Conservation (phyloP, 2,329 filamentous ascomycete species). For the Onygenales sp. region DNA sequence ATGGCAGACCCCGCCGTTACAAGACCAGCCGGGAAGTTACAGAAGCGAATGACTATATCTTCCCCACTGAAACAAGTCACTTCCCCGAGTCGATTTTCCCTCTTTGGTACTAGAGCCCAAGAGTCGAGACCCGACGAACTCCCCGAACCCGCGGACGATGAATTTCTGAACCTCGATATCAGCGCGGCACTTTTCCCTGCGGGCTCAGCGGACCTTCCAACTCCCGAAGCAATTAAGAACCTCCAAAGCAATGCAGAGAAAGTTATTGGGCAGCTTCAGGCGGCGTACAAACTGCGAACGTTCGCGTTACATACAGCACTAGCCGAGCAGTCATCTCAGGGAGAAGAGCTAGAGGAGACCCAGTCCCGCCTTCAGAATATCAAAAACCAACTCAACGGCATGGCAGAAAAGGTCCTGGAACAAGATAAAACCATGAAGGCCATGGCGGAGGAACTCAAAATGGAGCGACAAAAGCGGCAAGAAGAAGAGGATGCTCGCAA, state of each 20-base stretch:
- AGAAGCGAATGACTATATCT: slow-evolving; percentile 21
- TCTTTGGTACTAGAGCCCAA: slow-evolving; percentile 31
- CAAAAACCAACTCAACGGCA: slow-evolving; percentile 52
- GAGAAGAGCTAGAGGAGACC: slow-evolving; percentile 53
- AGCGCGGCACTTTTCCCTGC: slow-evolving; percentile 45
- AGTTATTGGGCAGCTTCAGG: slow-evolving; percentile 46
- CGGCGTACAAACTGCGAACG: slow-evolving; percentile 45
- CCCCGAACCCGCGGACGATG: slow-evolving; percentile 38
- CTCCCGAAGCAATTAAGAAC: slow-evolving; percentile 46
- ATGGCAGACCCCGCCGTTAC: neutral
- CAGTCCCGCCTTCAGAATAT: slow-evolving; percentile 48
- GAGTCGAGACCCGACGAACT: slow-evolving; percentile 17
- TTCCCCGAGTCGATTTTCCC: slow-evolving; percentile 30
- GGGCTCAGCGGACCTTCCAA: slow-evolving; percentile 38
- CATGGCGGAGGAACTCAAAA: slow-evolving; percentile 39
- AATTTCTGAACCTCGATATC: slow-evolving; percentile 47
- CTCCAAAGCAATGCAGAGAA: slow-evolving; percentile 48
- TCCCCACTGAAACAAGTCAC: slow-evolving; percentile 25
- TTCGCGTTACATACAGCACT: slow-evolving; percentile 42
- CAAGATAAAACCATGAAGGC: slow-evolving; percentile 48
- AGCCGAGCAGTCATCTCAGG: slow-evolving; percentile 47
- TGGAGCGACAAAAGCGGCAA: slow-evolving; percentile 32
- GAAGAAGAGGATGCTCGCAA: slow-evolving; percentile 32
- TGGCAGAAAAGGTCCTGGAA: slow-evolving; percentile 46
- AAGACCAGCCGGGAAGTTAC: slow-evolving; percentile 9